Evolutionary conservation across 2,329 filamentous ascomycete species (phyloP).

Genomic region (Diaporthe sp.): DNA sequence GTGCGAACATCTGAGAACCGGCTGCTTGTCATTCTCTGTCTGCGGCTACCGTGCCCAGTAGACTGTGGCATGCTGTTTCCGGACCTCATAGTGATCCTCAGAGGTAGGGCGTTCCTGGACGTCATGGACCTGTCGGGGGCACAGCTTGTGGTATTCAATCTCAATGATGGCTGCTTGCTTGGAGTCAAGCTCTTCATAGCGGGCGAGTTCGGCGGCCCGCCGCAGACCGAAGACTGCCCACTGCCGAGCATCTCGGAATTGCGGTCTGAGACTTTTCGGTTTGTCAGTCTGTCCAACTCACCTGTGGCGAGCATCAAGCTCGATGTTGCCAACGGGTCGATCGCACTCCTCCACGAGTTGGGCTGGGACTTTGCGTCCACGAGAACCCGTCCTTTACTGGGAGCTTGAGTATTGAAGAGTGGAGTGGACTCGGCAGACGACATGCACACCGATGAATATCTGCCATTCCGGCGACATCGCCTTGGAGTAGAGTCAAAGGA

Average conservation of each 20-base stretch:
- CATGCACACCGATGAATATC: slow-evolving; percentile 10
- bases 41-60: background rate
- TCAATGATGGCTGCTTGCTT: background rate
- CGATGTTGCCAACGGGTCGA: slow-evolving; percentile 9
- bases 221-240: background rate
- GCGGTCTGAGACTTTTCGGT: background rate
- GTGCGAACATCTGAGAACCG: slow-evolving; percentile 22
- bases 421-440: slow-evolving; percentile 26
- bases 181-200: background rate
- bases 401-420: background rate
- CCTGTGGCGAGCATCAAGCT: background rate
- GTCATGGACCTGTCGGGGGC: background rate
- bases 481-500: background rate
- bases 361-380: background rate
- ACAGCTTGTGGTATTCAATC: background rate
- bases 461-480: background rate
- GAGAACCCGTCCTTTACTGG: background rate
- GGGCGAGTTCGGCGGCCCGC: background rate
- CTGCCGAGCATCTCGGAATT: background rate
- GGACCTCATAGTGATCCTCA: background rate
- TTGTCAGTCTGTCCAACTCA: slow-evolving; percentile 5
- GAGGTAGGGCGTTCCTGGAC: background rate
- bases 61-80: slow-evolving; percentile 2
- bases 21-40: slow-evolving; percentile 28
- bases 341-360: background rate